Evolutionary conservation across 257 asterid genomes (phyloP).

Genomic region (Anisodus acutangulus): DNA sequence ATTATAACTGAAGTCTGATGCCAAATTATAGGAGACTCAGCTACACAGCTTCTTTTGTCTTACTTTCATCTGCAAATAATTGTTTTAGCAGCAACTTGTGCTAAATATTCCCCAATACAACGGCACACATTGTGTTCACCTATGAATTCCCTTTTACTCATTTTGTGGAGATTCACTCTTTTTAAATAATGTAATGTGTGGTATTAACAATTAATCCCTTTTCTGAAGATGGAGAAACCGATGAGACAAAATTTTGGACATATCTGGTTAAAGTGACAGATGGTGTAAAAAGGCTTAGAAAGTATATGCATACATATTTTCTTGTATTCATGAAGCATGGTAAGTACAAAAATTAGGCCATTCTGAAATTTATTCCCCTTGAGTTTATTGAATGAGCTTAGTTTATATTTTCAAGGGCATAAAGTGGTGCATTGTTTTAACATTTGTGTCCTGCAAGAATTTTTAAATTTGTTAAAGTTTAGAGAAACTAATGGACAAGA

Average conservation of each 20-base stretch:
- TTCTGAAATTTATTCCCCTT: not conserved
- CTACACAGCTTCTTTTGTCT: too few relatives aligned
- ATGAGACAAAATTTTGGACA: not conserved
- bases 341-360: not conserved
- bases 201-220: not conserved
- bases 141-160: too few relatives aligned
- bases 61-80: too few relatives aligned
- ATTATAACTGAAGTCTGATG: conserved; percentile 16
- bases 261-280: not conserved
- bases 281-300: too few relatives aligned
- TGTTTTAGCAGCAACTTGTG: too few relatives aligned
- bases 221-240: not conserved
- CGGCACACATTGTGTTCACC: too few relatives aligned
- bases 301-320: not conserved
- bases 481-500: not conserved
- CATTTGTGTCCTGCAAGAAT: not conserved
- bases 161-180: too few relatives aligned
- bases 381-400: not conserved
- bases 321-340: not conserved
- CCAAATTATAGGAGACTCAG: too few relatives aligned
- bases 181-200: not conserved
- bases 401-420: not conserved
- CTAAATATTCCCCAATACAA: too few relatives aligned
- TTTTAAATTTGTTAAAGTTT: not conserved
- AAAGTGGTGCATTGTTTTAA: not conserved